Conservation (phyloP, 768 basidiomycete genomes). For the Leccinum variicolor region DNA sequence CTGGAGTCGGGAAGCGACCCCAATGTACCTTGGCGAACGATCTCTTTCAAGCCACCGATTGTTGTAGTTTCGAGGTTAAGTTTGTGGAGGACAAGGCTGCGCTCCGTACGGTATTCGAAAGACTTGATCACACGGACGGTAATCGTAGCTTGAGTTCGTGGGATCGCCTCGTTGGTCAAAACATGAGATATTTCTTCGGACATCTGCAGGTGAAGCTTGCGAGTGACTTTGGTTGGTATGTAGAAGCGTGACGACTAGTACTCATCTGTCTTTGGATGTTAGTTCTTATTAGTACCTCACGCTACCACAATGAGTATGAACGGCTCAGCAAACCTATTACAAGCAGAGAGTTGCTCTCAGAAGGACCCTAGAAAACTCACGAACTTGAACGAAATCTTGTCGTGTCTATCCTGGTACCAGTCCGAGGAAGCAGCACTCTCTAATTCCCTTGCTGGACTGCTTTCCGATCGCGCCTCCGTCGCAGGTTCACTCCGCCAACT, state of each 20-base stretch:
- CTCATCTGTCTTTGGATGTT: no score
- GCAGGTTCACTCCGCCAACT: conserved; percentile 58
- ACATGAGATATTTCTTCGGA: conserved; percentile 37
- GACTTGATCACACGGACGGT: conserved; percentile 95
- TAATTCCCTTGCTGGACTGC: conserved; percentile 62
- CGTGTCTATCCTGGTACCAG: conserved; percentile 71
- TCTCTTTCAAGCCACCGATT: conserved; percentile 73
- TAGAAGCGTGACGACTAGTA: no score
- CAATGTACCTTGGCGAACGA: conserved; percentile 58
- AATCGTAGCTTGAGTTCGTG: conserved; percentile 74
- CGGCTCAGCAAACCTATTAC: conserved; percentile 9
- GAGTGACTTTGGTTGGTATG: neutral
- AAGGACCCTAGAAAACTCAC: conserved; percentile 44
- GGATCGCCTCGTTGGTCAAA: conserved; percentile 63
- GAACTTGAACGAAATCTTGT: conserved; percentile 64
- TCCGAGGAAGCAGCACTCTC: conserved; percentile 77
- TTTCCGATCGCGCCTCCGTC: conserved; percentile 68
- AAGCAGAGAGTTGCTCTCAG: conserved; percentile 2
- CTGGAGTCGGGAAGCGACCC: neutral
- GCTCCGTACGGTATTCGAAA: conserved; percentile 88
- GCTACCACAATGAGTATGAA: conserved; percentile 6
- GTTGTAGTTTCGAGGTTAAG: conserved; percentile 79
- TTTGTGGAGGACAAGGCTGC: conserved; percentile 78
- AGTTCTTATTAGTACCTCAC: no score
- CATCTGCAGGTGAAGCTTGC: conserved; percentile 19